Evolutionary conservation across 75 land plant genomes (phyloP).

Genomic region (Cunninghamia lanceolata): DNA sequence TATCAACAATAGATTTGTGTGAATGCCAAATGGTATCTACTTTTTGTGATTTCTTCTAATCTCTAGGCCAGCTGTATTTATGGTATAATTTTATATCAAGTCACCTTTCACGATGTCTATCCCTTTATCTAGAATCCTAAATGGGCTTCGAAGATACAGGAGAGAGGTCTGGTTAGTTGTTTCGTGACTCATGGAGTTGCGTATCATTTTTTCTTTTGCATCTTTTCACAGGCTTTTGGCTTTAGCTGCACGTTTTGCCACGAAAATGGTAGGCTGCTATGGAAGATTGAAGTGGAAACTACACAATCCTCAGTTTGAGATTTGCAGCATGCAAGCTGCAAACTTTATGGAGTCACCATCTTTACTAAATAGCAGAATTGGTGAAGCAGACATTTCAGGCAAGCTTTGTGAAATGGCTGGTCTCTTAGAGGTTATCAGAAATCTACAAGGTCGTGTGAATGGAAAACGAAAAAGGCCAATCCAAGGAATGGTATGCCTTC

Average conservation of each 20-base stretch:
- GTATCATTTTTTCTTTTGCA: not conserved
- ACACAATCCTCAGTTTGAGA: not conserved
- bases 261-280: slow-evolving; percentile 71
- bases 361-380: not conserved
- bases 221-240: slow-evolving; percentile 61
- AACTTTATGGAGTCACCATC: not conserved
- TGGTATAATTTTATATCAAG: not conserved
- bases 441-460: slow-evolving; percentile 59
- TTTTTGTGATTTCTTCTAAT: not conserved
- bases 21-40: not conserved
- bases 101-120: not conserved
- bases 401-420: slow-evolving; percentile 68
- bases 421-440: slow-evolving; percentile 72
- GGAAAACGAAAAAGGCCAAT: slow-evolving; percentile 47
- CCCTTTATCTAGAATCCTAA: not conserved
- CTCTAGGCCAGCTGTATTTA: not conserved
- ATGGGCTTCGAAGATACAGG: not conserved
- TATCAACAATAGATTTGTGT: not conserved
- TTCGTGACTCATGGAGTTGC: not conserved
- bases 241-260: slow-evolving; percentile 73
- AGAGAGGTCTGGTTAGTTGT: not conserved
- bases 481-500: slow-evolving; percentile 41
- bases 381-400: slow-evolving; percentile 18
- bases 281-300: slow-evolving; percentile 37
- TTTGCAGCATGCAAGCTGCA: not conserved